Evolutionary conservation across 1,284 basidiomycete species (phyloP).

Genomic region (Sphaerobolus stellatus): DNA sequence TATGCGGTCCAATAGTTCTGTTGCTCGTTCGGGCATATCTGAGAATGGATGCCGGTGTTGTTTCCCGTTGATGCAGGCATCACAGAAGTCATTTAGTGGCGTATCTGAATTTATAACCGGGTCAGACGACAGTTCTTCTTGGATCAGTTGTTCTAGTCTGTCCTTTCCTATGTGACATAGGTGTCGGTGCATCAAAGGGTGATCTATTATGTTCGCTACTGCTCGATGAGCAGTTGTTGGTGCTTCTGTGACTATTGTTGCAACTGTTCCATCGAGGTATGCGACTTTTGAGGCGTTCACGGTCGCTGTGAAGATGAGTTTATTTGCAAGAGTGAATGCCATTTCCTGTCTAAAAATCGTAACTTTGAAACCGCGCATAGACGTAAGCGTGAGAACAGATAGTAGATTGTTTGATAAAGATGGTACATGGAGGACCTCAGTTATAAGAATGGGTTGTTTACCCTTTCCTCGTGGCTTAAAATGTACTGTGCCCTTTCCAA

Average conservation of each 20-base stretch:
- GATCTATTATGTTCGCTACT: slow-evolving; percentile 17
- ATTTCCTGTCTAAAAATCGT: slow-evolving; percentile 12
- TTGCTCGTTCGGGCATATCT: slow-evolving; percentile 17
- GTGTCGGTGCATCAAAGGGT: slow-evolving; percentile 26
- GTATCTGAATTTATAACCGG: slow-evolving; percentile 12
- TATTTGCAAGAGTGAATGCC: slow-evolving; percentile 13
- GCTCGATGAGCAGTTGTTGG: background rate
- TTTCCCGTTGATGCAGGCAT: slow-evolving; percentile 24
- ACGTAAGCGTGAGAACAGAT: slow-evolving; percentile 26
- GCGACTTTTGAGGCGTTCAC: slow-evolving; percentile 18
- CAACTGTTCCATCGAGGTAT: slow-evolving; percentile 18
- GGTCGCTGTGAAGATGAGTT: slow-evolving; percentile 13
- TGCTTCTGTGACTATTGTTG: too few species aligned
- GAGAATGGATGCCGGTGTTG: slow-evolving; percentile 16
- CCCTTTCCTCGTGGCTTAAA: slow-evolving; percentile 31
- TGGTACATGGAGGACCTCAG: slow-evolving; percentile 35
- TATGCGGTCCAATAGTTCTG: slow-evolving; percentile 27
- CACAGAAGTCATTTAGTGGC: slow-evolving; percentile 18
- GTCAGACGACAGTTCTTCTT: slow-evolving; percentile 12
- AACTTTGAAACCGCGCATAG: slow-evolving; percentile 14
- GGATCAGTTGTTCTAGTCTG: slow-evolving; percentile 6
- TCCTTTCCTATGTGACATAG: slow-evolving; percentile 24
- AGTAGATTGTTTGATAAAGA: slow-evolving; percentile 31
- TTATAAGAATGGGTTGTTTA: slow-evolving; percentile 31
- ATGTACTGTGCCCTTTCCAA: slow-evolving; percentile 29